Evolutionary conservation across 768 basidiomycete genomes (phyloP).

Genomic region (Tephrocybe sp.): DNA sequence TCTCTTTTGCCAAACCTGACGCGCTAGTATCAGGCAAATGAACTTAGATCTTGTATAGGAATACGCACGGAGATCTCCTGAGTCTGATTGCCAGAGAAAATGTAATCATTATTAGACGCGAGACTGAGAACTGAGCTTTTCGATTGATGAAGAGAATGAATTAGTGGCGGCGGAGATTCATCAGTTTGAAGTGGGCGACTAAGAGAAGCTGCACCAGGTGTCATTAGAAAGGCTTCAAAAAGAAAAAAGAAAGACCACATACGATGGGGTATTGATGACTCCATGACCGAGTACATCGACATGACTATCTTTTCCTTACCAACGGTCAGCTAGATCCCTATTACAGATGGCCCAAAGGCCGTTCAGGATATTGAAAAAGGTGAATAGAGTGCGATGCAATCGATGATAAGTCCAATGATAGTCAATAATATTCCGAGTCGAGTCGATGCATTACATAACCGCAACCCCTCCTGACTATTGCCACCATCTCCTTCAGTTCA

Average conservation of each 20-base stretch:
- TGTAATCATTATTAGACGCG: conserved; percentile 66
- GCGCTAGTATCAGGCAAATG: neutral
- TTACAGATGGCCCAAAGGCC: too few species aligned
- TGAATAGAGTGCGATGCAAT: too few species aligned
- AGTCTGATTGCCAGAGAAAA: conserved; percentile 82
- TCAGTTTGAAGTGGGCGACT: conserved; percentile 50
- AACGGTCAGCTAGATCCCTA: too few species aligned
- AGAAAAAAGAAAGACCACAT: conserved; percentile 8
- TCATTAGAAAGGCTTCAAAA: conserved; percentile 7
- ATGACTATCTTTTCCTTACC: too few species aligned
- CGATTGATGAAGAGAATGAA: conserved; percentile 70
- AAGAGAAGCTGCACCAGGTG: conserved; percentile 45
- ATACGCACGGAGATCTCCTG: conserved; percentile 67
- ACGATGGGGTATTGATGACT: conserved; percentile 21
- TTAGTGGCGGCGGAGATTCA: conserved; percentile 42
- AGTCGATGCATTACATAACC: too few species aligned
- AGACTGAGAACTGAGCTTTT: conserved; percentile 72
- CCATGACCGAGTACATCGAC: too few species aligned
- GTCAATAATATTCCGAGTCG: too few species aligned
- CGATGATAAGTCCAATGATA: too few species aligned
- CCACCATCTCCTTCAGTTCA: too few species aligned
- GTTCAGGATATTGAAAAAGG: too few species aligned
- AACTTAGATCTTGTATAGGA: neutral
- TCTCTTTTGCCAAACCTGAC: conserved; percentile 82
- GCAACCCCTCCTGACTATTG: too few species aligned